phyloP scores from a whole-genome alignment of 2,329 filamentous ascomycete genomes.

The Claviceps spartinae region DNA sequence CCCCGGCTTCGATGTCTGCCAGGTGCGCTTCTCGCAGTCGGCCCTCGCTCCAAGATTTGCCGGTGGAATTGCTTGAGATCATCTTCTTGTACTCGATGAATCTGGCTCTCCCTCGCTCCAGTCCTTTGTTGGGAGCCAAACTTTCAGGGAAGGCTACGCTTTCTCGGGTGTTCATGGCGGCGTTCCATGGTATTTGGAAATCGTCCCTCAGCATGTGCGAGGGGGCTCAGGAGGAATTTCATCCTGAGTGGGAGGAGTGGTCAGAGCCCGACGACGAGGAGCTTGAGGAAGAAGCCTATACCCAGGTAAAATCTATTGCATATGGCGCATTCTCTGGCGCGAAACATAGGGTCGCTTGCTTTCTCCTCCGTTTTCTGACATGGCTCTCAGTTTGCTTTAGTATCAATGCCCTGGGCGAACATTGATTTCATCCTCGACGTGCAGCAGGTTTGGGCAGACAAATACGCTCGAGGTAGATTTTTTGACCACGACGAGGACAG shows the following conservation, averaged over 20 bases:
- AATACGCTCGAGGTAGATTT: too few species aligned
- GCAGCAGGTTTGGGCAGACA: too few species aligned
- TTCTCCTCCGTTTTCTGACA: too few species aligned
- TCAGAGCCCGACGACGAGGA: too few species aligned
- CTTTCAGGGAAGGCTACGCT: conserved; percentile 29
- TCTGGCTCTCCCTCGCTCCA: conserved; percentile 16
- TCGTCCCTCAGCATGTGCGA: conserved; percentile 15
- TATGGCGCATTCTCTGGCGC: too few species aligned
- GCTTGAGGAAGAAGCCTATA: too few species aligned
- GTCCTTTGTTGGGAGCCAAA: conserved; percentile 29
- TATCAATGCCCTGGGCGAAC: conserved; percentile 28
- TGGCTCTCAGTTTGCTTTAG: conserved; percentile 25
- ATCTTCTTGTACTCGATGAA: conserved; percentile 34
- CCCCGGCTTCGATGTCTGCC: background rate
- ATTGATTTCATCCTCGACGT: conserved; percentile 31
- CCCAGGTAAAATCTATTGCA: too few species aligned
- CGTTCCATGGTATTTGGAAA: too few species aligned
- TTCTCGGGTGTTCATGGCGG: conserved; percentile 6
- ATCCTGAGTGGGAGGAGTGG: too few species aligned
- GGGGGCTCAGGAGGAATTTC: conserved; percentile 5
- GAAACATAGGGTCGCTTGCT: background rate
- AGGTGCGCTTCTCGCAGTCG: conserved; percentile 7
- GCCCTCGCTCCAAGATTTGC: conserved; percentile 24
- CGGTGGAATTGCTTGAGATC: conserved; percentile 37
- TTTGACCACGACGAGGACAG: too few species aligned